A percentile compares a stretch with the other conserved stretches of the same genome.
Evolutionary conservation across 495 filamentous ascomycete species (phyloP).

Genomic region (Penicillium diatomitis): DNA sequence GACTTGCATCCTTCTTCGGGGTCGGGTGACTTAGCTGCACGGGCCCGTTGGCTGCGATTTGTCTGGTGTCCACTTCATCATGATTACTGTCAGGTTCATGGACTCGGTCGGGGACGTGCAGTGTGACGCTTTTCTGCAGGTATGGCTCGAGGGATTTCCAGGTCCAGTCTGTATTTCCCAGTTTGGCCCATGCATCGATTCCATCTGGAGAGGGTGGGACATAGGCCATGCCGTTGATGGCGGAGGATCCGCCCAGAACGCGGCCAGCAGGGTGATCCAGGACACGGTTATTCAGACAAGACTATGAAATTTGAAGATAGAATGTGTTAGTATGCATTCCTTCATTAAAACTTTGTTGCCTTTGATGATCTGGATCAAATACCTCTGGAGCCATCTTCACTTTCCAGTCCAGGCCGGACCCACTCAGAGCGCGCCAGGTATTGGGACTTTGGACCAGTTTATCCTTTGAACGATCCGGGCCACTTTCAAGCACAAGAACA

Average conservation of each 20-base stretch:
- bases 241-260: constrained; percentile 26
- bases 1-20: neutral
- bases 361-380: neutral
- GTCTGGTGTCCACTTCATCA: neutral
- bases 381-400: constrained; percentile 42
- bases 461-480: constrained; percentile 34
- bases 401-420: constrained; percentile 47
- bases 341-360: no score
- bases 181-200: constrained; percentile 44
- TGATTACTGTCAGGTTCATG: neutral
- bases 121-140: constrained; percentile 10
- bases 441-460: constrained; percentile 32
- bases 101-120: neutral
- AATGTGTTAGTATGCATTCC: neutral
- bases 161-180: constrained; percentile 47
- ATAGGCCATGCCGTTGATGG: constrained; percentile 21
- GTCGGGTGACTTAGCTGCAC: constrained; percentile 18
- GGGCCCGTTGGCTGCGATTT: constrained; percentile 3
- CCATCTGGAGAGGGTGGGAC: constrained; percentile 26
- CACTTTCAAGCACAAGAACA: constrained; percentile 47
- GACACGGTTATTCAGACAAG: constrained; percentile 14
- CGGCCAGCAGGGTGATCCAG: constrained; percentile 19
- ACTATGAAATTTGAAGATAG: neutral
- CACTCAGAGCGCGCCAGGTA: constrained; percentile 27
- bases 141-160: constrained; percentile 42